Base-by-base conservation (phyloP, 768 basidiomycete species). In the Collybia sp. region DNA sequence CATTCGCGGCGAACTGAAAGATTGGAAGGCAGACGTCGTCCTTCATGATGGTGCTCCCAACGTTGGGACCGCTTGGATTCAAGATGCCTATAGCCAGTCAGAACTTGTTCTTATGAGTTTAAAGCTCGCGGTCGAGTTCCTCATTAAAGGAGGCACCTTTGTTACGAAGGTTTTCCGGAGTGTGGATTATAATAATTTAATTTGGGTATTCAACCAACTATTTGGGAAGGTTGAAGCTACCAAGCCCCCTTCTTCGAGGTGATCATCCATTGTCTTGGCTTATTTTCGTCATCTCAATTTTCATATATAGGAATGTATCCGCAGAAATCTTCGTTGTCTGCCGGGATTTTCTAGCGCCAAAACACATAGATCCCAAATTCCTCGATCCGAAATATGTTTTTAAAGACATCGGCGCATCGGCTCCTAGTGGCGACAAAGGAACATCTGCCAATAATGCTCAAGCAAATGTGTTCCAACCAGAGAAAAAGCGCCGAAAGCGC, bases 261-360 rank as follows among this genome's bases (percentile, higher is more conserved):
- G 50, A 57, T 39, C 19, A 39, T n/a, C 34, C 16, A 34, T 40
- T 31, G 13, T 30, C 46, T 20, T 41, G 30, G 11, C 6, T 41
- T 34, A 25, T 34, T 44, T 37, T 44, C 30, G 42, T 19, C n/a
- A 15, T 39, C 40, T 54, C 47, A 44, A n/a, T 16, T 34, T 33
- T 25, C 25, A 25, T 43, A 31, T 33, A 11, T 53, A 94, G 94
- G 71, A 97, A 95, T 69, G 96, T 99, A 37, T 99, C 96, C 37
- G 96, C 96, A 11, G 96, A 99, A 68, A 99, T 99, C 61, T 99
- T 99, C 75, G 96, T 99, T 56, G 91, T 97, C 42, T 99, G 96
- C 66, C 86, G 85, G 46, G 91, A 90, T 47, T 99, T 92, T 70
- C 77, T 91, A 47, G 93, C 94, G 8, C 96, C 96, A 2, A 93